A percentile compares a stretch with the other conserved stretches of the same genome.
Conservation (phyloP, 805 yeast species). For the Myxozyma vanderwaltii region DNA sequence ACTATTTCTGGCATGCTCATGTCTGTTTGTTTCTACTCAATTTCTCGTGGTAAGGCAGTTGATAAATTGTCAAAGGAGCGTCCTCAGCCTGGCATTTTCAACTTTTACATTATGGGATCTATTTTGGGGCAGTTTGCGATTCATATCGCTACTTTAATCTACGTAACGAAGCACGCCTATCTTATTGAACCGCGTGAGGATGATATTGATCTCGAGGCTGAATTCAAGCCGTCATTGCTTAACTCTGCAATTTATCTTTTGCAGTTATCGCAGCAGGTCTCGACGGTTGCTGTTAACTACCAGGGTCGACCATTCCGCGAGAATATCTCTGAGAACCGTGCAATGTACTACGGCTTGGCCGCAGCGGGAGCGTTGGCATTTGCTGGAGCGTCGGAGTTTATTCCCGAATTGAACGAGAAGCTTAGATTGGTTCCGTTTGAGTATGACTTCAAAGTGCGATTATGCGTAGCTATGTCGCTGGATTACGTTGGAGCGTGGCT, state of each 20-base stretch:
- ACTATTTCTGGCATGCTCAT: slow-evolving; percentile 91
- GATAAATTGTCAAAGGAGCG: slow-evolving; percentile 88
- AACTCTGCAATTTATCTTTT: slow-evolving; percentile 95
- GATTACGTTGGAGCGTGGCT: slow-evolving; percentile 78
- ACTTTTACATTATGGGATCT: slow-evolving; percentile 95
- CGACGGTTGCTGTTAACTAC: slow-evolving; percentile 96
- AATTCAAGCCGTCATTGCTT: slow-evolving; percentile 82
- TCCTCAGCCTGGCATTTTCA: slow-evolving; percentile 97
- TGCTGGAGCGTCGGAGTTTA: slow-evolving; percentile 88
- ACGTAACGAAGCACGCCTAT: slow-evolving; percentile 81
- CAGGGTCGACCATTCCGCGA: slow-evolving; percentile 97
- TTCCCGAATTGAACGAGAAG: slow-evolving; percentile 91
- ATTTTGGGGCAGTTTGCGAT: slow-evolving; percentile 95
- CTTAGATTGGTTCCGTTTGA: slow-evolving; percentile 91
- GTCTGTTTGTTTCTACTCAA: slow-evolving; percentile 91
- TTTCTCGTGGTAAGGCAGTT: slow-evolving; percentile 89
- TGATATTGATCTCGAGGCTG: slow-evolving; percentile 83
- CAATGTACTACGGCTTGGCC: slow-evolving; percentile 93
- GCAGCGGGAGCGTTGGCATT: slow-evolving; percentile 89
- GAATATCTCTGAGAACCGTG: slow-evolving; percentile 83
- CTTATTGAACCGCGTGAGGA: slow-evolving; percentile 91
- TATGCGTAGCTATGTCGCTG: slow-evolving; percentile 68
- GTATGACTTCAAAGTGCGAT: slow-evolving; percentile 67
- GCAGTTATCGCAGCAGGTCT: slow-evolving; percentile 93
- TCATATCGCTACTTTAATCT: slow-evolving; percentile 79